These are phyloP conservation scores for Gastrodia elata DNA, from an alignment of 106 monocot genomes.

Conservation along the genomic window DNA sequence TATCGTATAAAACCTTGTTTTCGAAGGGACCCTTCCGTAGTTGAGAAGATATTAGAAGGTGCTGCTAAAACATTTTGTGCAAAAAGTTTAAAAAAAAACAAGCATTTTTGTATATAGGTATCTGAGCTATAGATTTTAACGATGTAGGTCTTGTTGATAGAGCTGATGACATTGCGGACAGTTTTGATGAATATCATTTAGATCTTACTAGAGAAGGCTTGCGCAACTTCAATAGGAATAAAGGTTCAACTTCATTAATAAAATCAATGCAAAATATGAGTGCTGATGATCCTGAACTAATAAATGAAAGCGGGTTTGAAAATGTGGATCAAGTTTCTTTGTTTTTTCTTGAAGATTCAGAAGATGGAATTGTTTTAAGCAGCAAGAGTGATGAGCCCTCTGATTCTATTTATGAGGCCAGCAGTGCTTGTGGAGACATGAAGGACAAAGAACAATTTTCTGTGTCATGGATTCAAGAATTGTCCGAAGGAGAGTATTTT, in stretches of 20 bases:
- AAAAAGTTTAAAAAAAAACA: too few species aligned
- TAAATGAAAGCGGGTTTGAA: not conserved
- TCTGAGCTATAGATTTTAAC: constrained; percentile 60
- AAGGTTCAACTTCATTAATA: constrained; percentile 7
- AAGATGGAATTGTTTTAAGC: constrained; percentile 21
- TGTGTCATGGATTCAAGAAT: constrained; percentile 72
- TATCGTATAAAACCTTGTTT: constrained; percentile 73
- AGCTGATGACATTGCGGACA: constrained; percentile 82
- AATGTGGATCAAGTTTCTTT: constrained; percentile 1
- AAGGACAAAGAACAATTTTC: constrained; percentile 14
- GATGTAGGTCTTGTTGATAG: constrained; percentile 61
- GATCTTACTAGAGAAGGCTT: constrained; percentile 18
- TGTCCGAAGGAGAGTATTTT: constrained; percentile 81
- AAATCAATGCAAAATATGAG: constrained; percentile 8
- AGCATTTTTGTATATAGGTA: constrained; percentile 64
- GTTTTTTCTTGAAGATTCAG: constrained; percentile 1
- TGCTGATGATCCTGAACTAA: constrained; percentile 16
- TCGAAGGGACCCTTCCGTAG: constrained; percentile 77
- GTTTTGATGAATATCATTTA: constrained; percentile 71
- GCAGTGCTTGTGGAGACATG: not conserved
- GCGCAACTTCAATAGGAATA: constrained; percentile 12
- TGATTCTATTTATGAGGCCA: not conserved
- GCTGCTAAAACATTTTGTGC: constrained; percentile 74
- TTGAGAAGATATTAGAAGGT: constrained; percentile 57
- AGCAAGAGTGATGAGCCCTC: constrained; percentile 62